These are phyloP conservation scores for Coemansia sp. DNA, from an alignment of 192 early-diverging fungal species.

Conservation along the genomic window DNA sequence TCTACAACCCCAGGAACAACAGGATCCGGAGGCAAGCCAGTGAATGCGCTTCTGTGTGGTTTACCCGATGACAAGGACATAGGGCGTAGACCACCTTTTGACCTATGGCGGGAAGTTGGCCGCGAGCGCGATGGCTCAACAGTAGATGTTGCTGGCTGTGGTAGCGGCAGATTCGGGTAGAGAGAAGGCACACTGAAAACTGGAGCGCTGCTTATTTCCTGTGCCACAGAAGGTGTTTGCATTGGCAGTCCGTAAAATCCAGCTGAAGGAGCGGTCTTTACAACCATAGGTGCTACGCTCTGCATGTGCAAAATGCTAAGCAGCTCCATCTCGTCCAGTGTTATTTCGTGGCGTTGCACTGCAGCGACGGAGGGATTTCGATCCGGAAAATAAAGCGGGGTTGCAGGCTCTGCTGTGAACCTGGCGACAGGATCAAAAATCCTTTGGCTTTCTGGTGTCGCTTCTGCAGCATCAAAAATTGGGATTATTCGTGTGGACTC, in stretches of 20 bases:
- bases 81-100: not conserved
- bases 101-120: not conserved
- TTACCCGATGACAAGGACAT: not conserved
- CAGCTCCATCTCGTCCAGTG: conserved; percentile 26
- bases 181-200: not conserved
- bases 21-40: not conserved
- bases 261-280: not conserved
- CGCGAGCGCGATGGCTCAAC: not conserved
- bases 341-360: conserved; percentile 20
- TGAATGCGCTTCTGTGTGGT: not conserved
- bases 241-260: not conserved
- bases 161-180: not conserved
- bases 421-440: not conserved
- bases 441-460: not conserved
- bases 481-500: not conserved
- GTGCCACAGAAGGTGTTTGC: not conserved
- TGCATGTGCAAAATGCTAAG: conserved; percentile 23
- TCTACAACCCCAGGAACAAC: not conserved
- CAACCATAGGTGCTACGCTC: not conserved
- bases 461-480: conserved; percentile 9
- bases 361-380: not conserved
- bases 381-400: not conserved
- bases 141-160: not conserved
- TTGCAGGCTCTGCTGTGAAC: not conserved
- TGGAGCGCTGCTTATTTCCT: not conserved